Percentiles rank a stretch among this genome's conserved stretches.
Evolutionary conservation across 129 eudicot species (phyloP).

Genomic region (Flaveria robusta): DNA sequence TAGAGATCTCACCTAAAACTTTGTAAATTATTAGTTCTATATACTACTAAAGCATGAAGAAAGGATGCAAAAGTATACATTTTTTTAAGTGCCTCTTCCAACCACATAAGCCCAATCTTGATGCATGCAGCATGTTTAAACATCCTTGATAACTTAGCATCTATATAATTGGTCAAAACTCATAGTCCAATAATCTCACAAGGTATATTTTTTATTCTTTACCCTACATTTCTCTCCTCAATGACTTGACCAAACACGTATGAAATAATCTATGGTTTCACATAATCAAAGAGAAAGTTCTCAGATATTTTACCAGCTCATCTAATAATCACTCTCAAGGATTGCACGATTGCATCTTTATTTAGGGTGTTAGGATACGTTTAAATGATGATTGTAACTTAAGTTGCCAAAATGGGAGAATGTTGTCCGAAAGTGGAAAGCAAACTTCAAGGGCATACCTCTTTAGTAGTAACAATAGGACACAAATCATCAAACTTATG

Average conservation of each 20-base stretch:
- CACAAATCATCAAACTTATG: constrained; percentile 83
- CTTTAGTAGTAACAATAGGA: constrained; percentile 83
- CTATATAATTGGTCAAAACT: not conserved
- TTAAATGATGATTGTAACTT: not conserved
- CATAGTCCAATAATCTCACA: not conserved
- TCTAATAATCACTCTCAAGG: not conserved
- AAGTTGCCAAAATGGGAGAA: not conserved
- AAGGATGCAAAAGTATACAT: not conserved
- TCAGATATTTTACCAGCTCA: not conserved
- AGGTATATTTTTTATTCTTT: not conserved
- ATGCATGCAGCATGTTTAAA: not conserved
- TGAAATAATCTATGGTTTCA: not conserved
- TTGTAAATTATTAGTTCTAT: too few species aligned
- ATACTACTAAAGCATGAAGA: not conserved
- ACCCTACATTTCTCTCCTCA: not conserved
- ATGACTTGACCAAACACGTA: not conserved
- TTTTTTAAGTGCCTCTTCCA: not conserved
- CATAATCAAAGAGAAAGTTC: not conserved
- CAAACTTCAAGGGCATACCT: constrained; percentile 44
- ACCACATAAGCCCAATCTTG: not conserved
- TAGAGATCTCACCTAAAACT: not conserved
- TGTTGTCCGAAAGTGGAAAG: not conserved
- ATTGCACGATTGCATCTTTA: not conserved
- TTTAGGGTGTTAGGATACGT: not conserved
- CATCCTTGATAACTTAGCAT: not conserved